phyloP scores from a whole-genome alignment of 176 grass and related monocot species.

The Oryza coarctata region DNA sequence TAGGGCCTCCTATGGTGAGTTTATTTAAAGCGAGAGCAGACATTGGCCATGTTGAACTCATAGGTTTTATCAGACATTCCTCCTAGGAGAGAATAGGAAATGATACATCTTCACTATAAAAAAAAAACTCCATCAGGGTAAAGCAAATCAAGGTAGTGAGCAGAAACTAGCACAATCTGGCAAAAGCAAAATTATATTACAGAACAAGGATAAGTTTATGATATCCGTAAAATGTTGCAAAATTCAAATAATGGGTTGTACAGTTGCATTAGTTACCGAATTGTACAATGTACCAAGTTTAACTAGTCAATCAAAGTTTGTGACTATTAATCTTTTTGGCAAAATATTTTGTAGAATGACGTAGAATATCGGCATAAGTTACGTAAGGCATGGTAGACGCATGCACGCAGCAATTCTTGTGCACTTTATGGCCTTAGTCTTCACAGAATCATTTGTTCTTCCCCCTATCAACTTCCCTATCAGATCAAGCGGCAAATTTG shows the following conservation, averaged over 20 bases:
- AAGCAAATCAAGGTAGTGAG: not conserved
- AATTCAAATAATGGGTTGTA: not conserved
- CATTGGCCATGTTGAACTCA: not conserved
- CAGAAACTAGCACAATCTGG: not conserved
- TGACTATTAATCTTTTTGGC: not conserved
- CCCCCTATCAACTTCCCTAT: not conserved
- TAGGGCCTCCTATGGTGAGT: not conserved
- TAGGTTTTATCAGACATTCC: not conserved
- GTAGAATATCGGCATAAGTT: not conserved
- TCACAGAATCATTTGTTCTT: not conserved
- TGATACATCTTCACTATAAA: not conserved
- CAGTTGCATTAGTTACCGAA: not conserved
- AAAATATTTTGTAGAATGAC: not conserved
- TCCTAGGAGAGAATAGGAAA: not conserved
- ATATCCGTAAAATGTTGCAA: not conserved
- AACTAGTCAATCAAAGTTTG: not conserved
- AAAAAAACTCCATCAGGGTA: not conserved
- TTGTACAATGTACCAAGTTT: not conserved
- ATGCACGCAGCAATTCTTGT: not conserved
- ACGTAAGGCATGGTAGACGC: not conserved
- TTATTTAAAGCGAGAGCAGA: not conserved
- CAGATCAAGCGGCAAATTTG: not conserved
- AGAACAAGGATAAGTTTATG: not conserved
- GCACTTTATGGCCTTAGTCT: not conserved
- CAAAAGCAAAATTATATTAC: not conserved